A percentile compares a stretch with the other conserved stretches of the same genome.
phyloP scores from a whole-genome alignment of 768 basidiomycete genomes.

The Trametes cubensis region DNA sequence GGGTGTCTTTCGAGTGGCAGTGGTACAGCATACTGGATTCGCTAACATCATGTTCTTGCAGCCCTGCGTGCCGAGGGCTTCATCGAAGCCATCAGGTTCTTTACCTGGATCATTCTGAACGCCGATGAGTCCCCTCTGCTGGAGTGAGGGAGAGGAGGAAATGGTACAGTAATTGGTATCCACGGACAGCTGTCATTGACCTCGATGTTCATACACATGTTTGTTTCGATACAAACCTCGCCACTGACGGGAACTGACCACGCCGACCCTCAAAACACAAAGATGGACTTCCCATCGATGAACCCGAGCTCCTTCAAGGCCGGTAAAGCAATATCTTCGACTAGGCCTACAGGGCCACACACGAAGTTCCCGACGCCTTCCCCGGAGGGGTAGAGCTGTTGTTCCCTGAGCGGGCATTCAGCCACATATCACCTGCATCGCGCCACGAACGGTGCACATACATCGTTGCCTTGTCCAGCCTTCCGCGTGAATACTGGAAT shows the following conservation, averaged over 20 bases:
- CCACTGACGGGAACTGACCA: too few species aligned
- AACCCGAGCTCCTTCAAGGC: slow-evolving; percentile 28
- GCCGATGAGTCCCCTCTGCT: slow-evolving; percentile 50
- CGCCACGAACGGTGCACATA: neutral
- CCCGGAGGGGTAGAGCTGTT: slow-evolving; percentile 25
- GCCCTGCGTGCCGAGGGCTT: slow-evolving; percentile 54
- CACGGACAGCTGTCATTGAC: too few species aligned
- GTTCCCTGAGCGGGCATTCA: slow-evolving; percentile 11
- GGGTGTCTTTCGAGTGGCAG: slow-evolving; percentile 23
- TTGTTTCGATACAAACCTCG: too few species aligned
- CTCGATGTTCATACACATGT: too few species aligned
- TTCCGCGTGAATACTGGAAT: slow-evolving; percentile 19
- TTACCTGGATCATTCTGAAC: slow-evolving; percentile 65
- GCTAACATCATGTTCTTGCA: slow-evolving; percentile 26
- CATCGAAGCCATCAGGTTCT: slow-evolving; percentile 69
- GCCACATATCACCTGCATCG: neutral
- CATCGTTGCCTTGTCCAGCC: slow-evolving; percentile 20
- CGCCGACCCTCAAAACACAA: slow-evolving; percentile 20
- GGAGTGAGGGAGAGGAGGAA: neutral
- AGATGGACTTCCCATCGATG: slow-evolving; percentile 22
- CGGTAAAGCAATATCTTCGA: slow-evolving; percentile 27
- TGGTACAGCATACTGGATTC: neutral
- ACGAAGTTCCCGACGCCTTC: slow-evolving; percentile 21
- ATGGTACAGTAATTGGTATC: too few species aligned
- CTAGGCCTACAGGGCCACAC: slow-evolving; percentile 26